Evolutionary conservation across 345 rosid species (phyloP).

Genomic region (Arabidopsis thaliana): DNA sequence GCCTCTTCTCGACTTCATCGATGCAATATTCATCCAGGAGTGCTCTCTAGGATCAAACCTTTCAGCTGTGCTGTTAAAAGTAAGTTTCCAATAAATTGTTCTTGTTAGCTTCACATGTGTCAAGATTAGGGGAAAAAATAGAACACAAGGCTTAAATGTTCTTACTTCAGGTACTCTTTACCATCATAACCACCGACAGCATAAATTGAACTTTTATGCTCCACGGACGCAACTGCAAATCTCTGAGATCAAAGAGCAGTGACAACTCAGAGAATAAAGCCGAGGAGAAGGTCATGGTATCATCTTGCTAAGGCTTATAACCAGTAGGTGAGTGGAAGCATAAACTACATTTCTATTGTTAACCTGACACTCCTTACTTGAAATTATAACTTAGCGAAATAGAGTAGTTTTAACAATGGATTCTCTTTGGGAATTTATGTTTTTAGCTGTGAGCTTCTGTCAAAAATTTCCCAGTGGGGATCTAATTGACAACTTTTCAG

Average conservation of each 20-base stretch:
- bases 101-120: constrained; percentile 35
- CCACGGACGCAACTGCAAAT: constrained; percentile 72
- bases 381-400: constrained; percentile 1
- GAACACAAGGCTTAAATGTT: constrained; percentile 18
- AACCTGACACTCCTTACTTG: constrained; percentile 24
- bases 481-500: constrained; percentile 14
- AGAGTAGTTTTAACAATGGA: constrained; percentile 7
- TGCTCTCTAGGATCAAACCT: constrained; percentile 86
- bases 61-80: constrained; percentile 66
- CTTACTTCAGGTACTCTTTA: constrained; percentile 64
- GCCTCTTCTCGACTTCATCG: constrained; percentile 63
- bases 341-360: constrained; percentile 5
- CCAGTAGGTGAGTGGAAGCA: constrained; percentile 16
- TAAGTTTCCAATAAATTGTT: constrained; percentile 8
- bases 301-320: constrained; percentile 18
- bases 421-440: constrained; percentile 12
- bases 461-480: background rate
- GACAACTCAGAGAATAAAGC: constrained; percentile 5
- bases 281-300: constrained; percentile 4
- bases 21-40: constrained; percentile 65
- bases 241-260: constrained; percentile 56
- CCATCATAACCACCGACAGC: constrained; percentile 79
- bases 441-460: constrained; percentile 23
- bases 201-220: constrained; percentile 65
- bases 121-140: background rate